Percentiles rank a stretch among this genome's conserved stretches.
Conservation (phyloP, 352 stramenopile species). For the Globisporangium paroecandrum region DNA sequence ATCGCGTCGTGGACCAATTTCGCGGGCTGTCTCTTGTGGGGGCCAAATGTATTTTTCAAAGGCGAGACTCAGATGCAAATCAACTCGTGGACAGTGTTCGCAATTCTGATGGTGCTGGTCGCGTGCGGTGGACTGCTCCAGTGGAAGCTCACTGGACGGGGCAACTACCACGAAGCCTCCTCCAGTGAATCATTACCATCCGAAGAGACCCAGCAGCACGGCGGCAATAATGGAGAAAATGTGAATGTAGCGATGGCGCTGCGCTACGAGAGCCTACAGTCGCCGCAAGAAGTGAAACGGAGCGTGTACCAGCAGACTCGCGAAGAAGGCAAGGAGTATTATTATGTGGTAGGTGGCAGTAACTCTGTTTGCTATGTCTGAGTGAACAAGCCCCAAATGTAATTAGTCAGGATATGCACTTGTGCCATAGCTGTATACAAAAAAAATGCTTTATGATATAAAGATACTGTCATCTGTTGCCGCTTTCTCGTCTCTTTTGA, state of each 20-base stretch:
- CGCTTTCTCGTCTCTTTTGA: background rate
- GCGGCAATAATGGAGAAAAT: background rate
- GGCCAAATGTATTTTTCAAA: background rate
- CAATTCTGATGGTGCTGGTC: background rate
- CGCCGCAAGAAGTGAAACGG: background rate
- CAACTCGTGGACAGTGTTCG: background rate
- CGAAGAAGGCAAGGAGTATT: background rate
- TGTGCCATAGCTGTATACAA: background rate
- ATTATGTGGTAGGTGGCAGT: background rate
- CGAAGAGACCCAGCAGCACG: background rate
- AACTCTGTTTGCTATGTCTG: background rate
- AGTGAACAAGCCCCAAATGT: background rate
- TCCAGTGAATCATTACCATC: background rate
- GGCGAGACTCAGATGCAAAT: background rate
- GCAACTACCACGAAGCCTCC: background rate
- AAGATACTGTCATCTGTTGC: background rate
- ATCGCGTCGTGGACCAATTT: background rate
- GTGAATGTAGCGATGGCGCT: background rate
- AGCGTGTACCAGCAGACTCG: background rate
- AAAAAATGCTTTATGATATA: background rate
- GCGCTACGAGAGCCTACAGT: background rate
- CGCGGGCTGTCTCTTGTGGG: background rate
- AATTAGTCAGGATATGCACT: background rate
- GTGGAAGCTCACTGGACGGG: background rate
- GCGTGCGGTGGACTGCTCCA: background rate